A percentile compares a stretch with the other conserved stretches of the same genome.
Evolutionary conservation across 805 yeast genomes (phyloP).

Genomic region (Hanseniaspora thailandica): DNA sequence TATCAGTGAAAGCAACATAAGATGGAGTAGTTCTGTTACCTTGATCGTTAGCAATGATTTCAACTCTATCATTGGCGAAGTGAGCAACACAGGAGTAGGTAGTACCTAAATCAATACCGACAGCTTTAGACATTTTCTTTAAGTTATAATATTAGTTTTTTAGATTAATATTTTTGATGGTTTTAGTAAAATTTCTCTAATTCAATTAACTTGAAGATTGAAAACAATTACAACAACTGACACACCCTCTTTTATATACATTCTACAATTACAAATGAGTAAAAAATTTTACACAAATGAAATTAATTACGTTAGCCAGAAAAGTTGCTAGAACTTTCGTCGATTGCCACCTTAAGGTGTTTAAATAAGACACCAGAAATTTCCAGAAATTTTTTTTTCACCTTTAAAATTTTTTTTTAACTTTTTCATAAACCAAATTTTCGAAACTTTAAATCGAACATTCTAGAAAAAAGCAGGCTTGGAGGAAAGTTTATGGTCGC

Average conservation of each 20-base stretch:
- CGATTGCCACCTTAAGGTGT: not conserved
- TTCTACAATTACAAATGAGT: not conserved
- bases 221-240: too few species aligned
- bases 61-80: conserved; percentile 75
- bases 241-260: too few species aligned
- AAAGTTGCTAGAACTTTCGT: not conserved
- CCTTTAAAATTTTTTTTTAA: not conserved
- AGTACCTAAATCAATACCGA: conserved; percentile 88
- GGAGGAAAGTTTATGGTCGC: too few species aligned
- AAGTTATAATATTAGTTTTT: not conserved
- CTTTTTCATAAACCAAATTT: not conserved
- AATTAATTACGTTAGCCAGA: not conserved
- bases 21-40: conserved; percentile 98
- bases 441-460: not conserved
- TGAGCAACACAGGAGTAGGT: conserved; percentile 96
- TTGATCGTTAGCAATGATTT: conserved; percentile 92
- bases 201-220: too few species aligned
- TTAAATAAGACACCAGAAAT: not conserved
- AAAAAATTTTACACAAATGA: not conserved
- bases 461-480: not conserved
- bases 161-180: not conserved
- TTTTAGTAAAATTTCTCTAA: not conserved
- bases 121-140: conserved; percentile 32
- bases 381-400: not conserved
- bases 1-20: conserved; percentile 89